A percentile compares a stretch with the other conserved stretches of the same genome.
Evolutionary conservation across 2,329 filamentous ascomycete species (phyloP).

Genomic region (Cordyceps pruinosa): DNA sequence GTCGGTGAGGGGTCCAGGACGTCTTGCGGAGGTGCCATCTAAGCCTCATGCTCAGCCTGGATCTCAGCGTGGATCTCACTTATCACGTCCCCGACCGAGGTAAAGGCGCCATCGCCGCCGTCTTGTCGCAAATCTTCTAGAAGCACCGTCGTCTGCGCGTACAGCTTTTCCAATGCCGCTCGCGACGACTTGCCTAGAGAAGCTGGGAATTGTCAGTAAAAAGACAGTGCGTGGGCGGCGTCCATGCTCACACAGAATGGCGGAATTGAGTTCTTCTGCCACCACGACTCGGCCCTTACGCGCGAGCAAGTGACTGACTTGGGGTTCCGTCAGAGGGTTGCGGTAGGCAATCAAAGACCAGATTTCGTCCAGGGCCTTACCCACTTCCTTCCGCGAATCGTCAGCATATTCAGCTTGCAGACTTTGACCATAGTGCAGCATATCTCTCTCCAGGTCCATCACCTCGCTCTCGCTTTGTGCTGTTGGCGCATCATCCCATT

Average conservation of each 20-base stretch:
- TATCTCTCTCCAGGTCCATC: constrained; percentile 54
- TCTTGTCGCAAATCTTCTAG: constrained; percentile 76
- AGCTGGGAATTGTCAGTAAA: constrained; percentile 45
- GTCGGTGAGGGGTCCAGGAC: not conserved
- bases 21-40: not conserved
- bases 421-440: constrained; percentile 71
- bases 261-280: constrained; percentile 89
- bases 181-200: constrained; percentile 85
- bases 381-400: constrained; percentile 63
- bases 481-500: constrained; percentile 34
- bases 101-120: constrained; percentile 74
- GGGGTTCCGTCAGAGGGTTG: constrained; percentile 67
- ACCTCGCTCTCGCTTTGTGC: constrained; percentile 23
- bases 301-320: constrained; percentile 73
- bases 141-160: constrained; percentile 78
- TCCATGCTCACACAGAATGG: constrained; percentile 69
- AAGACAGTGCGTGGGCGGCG: not conserved
- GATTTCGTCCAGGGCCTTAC: constrained; percentile 71
- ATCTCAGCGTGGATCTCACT: constrained; percentile 30
- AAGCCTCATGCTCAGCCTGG: constrained; percentile 25
- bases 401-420: constrained; percentile 70
- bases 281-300: constrained; percentile 66
- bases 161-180: constrained; percentile 76
- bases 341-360: constrained; percentile 83
- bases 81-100: constrained; percentile 52